phyloP scores from a whole-genome alignment of 2,329 filamentous ascomycete species.

The Cryphonectria japonica region DNA sequence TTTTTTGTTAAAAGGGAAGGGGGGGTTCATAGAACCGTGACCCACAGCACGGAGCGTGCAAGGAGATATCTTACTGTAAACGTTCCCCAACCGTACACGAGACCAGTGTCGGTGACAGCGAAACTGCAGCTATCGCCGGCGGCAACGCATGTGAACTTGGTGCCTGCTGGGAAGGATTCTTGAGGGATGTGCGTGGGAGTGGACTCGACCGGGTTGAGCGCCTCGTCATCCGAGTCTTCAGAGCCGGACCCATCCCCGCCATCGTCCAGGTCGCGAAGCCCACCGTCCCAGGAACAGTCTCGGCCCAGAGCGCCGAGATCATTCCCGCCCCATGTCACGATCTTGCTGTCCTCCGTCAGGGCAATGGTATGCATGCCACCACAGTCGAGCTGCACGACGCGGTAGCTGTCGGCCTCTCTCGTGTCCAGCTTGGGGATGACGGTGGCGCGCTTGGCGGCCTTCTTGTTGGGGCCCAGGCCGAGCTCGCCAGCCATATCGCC shows the following conservation, averaged over 20 bases:
- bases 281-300: slow-evolving; percentile 61
- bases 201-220: slow-evolving; percentile 64
- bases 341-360: slow-evolving; percentile 67
- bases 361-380: slow-evolving; percentile 72
- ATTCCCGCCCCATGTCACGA: slow-evolving; percentile 73
- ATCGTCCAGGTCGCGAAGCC: slow-evolving; percentile 47
- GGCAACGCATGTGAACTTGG: slow-evolving; percentile 60
- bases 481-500: slow-evolving; percentile 55
- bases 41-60: background rate
- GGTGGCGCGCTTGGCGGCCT: slow-evolving; percentile 30
- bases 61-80: slow-evolving; percentile 55
- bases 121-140: slow-evolving; percentile 66
- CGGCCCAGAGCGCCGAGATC: slow-evolving; percentile 69
- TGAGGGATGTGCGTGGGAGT: slow-evolving; percentile 59
- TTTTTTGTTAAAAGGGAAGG: too few species aligned
- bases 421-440: slow-evolving; percentile 31
- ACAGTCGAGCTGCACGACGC: slow-evolving; percentile 61
- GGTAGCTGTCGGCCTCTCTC: slow-evolving; percentile 25
- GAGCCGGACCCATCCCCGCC: slow-evolving; percentile 74
- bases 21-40: too few species aligned
- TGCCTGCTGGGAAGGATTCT: slow-evolving; percentile 55
- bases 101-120: slow-evolving; percentile 63
- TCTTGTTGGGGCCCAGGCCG: slow-evolving; percentile 32
- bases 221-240: slow-evolving; percentile 53
- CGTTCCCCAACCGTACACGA: slow-evolving; percentile 69